phyloP scores from a whole-genome alignment of 73 alveolate genomes.

The Diophrys appendiculata region DNA sequence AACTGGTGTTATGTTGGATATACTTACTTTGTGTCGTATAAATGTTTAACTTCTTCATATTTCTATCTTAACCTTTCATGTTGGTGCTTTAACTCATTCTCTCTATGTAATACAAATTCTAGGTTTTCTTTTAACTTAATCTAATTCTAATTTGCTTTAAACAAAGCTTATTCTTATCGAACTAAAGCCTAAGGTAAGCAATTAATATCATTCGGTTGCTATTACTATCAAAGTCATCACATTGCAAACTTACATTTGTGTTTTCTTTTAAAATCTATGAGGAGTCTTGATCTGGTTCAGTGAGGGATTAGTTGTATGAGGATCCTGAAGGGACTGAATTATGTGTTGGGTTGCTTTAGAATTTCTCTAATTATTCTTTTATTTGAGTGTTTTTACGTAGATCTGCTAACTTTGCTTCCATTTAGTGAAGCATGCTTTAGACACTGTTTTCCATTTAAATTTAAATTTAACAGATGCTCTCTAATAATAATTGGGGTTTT shows the following conservation, averaged over 20 bases:
- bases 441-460: neutral
- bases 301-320: too few relatives aligned
- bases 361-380: neutral
- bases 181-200: slow-evolving; percentile 41
- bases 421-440: neutral
- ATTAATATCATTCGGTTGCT: slow-evolving; percentile 1
- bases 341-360: neutral
- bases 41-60: neutral
- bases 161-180: slow-evolving; percentile 33
- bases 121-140: slow-evolving; percentile 28
- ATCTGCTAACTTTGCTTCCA: slow-evolving; percentile 4
- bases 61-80: neutral
- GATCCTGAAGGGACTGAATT: too few relatives aligned
- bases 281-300: too few relatives aligned
- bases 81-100: slow-evolving; percentile 9
- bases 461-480: neutral
- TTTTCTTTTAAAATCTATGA: neutral
- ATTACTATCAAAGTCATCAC: neutral
- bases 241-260: neutral
- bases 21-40: slow-evolving; percentile 3
- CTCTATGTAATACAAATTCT: slow-evolving; percentile 46
- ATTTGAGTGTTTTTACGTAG: neutral
- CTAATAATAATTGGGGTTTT: neutral
- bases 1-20: slow-evolving; percentile 7
- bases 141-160: slow-evolving; percentile 26